A percentile compares a stretch with the other conserved stretches of the same genome.
Conservation (phyloP, 495 filamentous ascomycete species). For the Aspergillus steynii region DNA sequence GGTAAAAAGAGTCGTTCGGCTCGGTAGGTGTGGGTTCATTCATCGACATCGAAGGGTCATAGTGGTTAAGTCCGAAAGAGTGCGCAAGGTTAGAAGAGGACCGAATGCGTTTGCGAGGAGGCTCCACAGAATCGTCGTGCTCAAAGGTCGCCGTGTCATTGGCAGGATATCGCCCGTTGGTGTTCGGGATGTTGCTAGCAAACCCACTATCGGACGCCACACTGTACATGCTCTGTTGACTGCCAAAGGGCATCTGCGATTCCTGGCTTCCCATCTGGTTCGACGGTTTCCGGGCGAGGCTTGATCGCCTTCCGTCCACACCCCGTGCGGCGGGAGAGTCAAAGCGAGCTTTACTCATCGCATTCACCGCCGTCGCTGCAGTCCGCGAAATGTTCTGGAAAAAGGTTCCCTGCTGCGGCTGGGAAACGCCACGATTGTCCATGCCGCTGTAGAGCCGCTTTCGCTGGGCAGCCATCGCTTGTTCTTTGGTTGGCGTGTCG, state of each 20-base stretch:
- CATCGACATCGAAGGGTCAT: conserved; percentile 44
- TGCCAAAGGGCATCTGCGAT: conserved; percentile 52
- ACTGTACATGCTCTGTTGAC: conserved; percentile 69
- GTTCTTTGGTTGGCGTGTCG: conserved; percentile 97
- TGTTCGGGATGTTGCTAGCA: conserved; percentile 43
- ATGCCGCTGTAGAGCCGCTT: conserved; percentile 81
- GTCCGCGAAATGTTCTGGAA: conserved; percentile 95
- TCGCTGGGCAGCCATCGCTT: conserved; percentile 95
- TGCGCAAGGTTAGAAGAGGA: conserved; percentile 51
- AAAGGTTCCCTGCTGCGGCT: conserved; percentile 75
- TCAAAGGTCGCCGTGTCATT: conserved; percentile 51
- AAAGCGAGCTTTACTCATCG: conserved; percentile 92
- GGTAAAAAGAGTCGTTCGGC: conserved; percentile 79
- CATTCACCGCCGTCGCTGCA: conserved; percentile 86
- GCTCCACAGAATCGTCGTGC: conserved; percentile 65
- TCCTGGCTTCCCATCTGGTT: conserved; percentile 67
- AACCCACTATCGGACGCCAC: conserved; percentile 66
- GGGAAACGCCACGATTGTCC: conserved; percentile 64
- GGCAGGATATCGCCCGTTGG: conserved; percentile 30
- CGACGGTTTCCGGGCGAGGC: conserved; percentile 53
- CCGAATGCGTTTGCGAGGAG: conserved; percentile 79
- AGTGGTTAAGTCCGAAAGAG: conserved; percentile 37
- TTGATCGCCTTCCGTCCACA: conserved; percentile 50
- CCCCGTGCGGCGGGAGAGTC: conserved; percentile 76
- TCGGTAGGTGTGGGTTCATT: conserved; percentile 74